Evolutionary conservation across 257 asterid species (phyloP).

Genomic region (Jasminum sambac): DNA sequence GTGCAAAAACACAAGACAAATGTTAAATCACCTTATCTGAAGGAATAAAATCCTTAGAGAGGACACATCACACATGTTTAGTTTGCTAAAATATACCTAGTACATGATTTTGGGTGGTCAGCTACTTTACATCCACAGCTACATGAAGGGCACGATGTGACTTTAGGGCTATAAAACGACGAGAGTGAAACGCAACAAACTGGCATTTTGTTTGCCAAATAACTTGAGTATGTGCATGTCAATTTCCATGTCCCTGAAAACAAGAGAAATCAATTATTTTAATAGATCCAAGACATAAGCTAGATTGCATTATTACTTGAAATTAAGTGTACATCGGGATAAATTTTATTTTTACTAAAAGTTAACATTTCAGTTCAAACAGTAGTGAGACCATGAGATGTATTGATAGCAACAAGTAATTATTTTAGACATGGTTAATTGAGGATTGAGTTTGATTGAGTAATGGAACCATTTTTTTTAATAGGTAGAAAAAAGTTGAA

Average conservation of each 20-base stretch:
- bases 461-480: too few relatives aligned
- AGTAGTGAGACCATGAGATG: too few relatives aligned
- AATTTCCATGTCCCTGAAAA: slow-evolving; percentile 56
- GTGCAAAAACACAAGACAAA: background rate
- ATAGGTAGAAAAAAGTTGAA: too few relatives aligned
- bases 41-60: background rate
- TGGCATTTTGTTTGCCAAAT: slow-evolving; percentile 48
- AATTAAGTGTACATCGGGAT: background rate
- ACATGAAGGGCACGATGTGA: slow-evolving; percentile 60
- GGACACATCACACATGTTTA: background rate
- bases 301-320: background rate
- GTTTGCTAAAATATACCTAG: slow-evolving; percentile 36
- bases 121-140: slow-evolving; percentile 67
- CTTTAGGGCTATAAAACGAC: slow-evolving; percentile 55
- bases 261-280: background rate
- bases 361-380: too few relatives aligned
- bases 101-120: slow-evolving; percentile 42
- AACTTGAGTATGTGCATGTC: slow-evolving; percentile 49
- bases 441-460: too few relatives aligned
- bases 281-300: too few relatives aligned
- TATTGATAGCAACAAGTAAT: too few relatives aligned
- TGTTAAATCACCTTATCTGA: background rate
- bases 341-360: too few relatives aligned
- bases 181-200: slow-evolving; percentile 71
- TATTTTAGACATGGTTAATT: too few relatives aligned